Percentiles rank a stretch among this genome's conserved stretches.
Conservation (phyloP, 208 protist genomes). For the Entamoeba histolytica region DNA sequence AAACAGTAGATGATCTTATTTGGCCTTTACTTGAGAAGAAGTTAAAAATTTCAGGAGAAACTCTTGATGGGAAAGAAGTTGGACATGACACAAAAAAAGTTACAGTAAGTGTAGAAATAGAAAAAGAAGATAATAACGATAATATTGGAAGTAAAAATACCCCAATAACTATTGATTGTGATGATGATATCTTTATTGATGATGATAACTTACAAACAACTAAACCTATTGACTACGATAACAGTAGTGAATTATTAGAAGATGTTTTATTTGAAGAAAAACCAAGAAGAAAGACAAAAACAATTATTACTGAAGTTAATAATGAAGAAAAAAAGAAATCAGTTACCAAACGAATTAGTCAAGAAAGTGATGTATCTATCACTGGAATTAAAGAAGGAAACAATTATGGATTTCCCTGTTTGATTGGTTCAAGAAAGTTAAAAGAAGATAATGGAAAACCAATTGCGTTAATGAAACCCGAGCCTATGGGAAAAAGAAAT, state of each 20-base stretch:
- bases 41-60: background rate
- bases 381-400: background rate
- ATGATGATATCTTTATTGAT: background rate
- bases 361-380: background rate
- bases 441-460: background rate
- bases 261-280: background rate
- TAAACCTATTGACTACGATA: background rate
- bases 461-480: background rate
- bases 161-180: background rate
- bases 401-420: too few relatives aligned
- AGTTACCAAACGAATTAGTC: background rate
- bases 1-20: constrained; percentile 14
- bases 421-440: background rate
- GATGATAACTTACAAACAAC: background rate
- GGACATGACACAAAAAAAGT: background rate
- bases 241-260: background rate
- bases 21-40: constrained; percentile 4
- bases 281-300: background rate
- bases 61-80: constrained; percentile 4
- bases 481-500: background rate
- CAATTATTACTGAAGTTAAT: background rate
- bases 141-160: too few relatives aligned
- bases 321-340: background rate
- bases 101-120: background rate
- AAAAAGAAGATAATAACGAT: background rate